Evolutionary conservation across 2,329 filamentous ascomycete genomes (phyloP).

Genomic region (Diaporthe nobilis): DNA sequence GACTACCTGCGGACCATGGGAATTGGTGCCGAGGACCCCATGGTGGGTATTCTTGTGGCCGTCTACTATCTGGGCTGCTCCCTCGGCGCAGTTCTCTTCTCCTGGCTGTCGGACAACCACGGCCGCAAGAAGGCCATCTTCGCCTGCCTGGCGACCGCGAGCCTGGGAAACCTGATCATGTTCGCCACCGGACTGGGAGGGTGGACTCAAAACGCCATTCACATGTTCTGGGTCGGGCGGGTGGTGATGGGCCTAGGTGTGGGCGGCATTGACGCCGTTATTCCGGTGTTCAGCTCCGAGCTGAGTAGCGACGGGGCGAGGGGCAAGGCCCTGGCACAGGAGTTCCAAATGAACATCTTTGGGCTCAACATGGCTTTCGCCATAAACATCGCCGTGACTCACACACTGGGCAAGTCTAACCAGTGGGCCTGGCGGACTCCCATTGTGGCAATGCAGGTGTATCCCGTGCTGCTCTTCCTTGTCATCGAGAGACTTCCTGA

Average conservation of each 20-base stretch:
- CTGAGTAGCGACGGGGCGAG: constrained; percentile 68
- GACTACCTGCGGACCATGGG: constrained; percentile 71
- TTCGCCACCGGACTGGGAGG: constrained; percentile 39
- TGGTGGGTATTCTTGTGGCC: constrained; percentile 64
- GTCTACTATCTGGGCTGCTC: constrained; percentile 74
- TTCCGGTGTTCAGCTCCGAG: constrained; percentile 72
- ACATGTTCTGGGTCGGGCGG: constrained; percentile 45
- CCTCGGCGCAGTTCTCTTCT: constrained; percentile 58
- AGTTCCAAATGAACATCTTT: constrained; percentile 76
- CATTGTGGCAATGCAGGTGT: constrained; percentile 73
- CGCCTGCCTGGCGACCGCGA: constrained; percentile 39
- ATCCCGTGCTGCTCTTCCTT: constrained; percentile 66
- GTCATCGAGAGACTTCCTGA: constrained; percentile 69
- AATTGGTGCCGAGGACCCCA: constrained; percentile 51
- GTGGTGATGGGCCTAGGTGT: constrained; percentile 62
- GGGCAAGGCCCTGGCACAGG: constrained; percentile 71
- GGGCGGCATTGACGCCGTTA: constrained; percentile 72
- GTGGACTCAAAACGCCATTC: constrained; percentile 27
- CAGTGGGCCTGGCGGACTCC: constrained; percentile 75
- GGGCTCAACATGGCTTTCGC: constrained; percentile 73
- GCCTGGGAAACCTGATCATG: constrained; percentile 41
- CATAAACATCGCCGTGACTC: constrained; percentile 69
- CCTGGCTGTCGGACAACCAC: constrained; percentile 33
- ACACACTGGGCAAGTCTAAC: constrained; percentile 65
- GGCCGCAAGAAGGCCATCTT: constrained; percentile 41